Conservation (phyloP, 805 yeast genomes). For the Yamadazyma paraphyllophila region DNA sequence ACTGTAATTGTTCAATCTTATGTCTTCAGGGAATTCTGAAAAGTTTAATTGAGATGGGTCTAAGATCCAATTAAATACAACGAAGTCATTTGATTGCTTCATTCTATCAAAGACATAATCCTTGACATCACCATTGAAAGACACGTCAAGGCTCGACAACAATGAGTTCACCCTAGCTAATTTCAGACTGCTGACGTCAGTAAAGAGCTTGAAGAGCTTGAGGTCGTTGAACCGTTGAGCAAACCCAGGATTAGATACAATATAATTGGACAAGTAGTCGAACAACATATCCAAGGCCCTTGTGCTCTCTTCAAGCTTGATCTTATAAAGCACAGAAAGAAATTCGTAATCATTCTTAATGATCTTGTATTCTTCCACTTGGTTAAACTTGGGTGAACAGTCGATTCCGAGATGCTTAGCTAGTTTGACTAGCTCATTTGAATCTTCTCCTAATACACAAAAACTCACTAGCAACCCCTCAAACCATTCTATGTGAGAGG, state of each 20-base stretch:
- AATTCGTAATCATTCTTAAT: constrained; percentile 15
- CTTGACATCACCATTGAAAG: constrained; percentile 3
- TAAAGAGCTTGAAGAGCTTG: constrained; percentile 6
- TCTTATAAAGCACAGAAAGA: constrained; percentile 6
- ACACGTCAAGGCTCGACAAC: constrained; percentile 4
- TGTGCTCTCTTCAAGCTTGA: not conserved
- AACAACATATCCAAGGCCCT: not conserved
- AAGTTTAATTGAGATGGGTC: constrained; percentile 9
- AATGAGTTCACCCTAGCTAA: constrained; percentile 1
- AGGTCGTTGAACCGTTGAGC: constrained; percentile 4
- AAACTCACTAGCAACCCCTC: constrained; percentile 9
- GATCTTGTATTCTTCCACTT: constrained; percentile 3
- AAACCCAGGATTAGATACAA: constrained; percentile 4
- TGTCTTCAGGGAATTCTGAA: constrained; percentile 7
- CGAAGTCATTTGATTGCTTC: not conserved
- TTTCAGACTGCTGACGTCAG: not conserved
- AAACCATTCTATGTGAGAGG: constrained; percentile 7
- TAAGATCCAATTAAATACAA: constrained; percentile 12
- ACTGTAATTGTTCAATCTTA: constrained; percentile 7
- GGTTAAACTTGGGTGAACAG: not conserved
- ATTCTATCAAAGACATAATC: constrained; percentile 7
- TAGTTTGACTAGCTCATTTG: constrained; percentile 8
- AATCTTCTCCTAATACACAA: constrained; percentile 11
- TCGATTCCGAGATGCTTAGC: constrained; percentile 4
- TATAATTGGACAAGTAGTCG: constrained; percentile 10